phyloP scores from a whole-genome alignment of 2,329 filamentous ascomycete species.

The Dendryphion nanum region DNA sequence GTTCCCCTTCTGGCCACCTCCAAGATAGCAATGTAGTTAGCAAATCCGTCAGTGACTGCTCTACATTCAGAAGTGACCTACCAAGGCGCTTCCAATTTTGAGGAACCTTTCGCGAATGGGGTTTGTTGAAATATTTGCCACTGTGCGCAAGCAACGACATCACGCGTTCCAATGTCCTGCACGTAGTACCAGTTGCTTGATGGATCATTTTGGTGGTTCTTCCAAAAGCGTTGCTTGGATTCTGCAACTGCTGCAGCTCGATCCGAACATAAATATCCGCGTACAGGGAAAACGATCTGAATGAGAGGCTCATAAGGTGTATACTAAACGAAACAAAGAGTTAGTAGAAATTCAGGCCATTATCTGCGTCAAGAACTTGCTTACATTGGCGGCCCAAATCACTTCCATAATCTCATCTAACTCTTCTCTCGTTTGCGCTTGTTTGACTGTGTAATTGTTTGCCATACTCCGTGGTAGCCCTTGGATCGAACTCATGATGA shows the following conservation, averaged over 20 bases:
- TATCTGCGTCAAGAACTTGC: too few species aligned
- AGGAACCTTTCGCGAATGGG: conserved; percentile 29
- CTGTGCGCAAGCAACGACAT: conserved; percentile 29
- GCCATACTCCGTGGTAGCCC: too few species aligned
- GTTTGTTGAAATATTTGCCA: conserved; percentile 29
- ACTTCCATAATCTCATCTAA: conserved; percentile 30
- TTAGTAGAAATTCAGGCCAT: too few species aligned
- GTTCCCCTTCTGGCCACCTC: conserved; percentile 33
- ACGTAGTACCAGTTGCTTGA: conserved; percentile 35
- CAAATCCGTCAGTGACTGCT: too few species aligned
- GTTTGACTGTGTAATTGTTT: conserved; percentile 23
- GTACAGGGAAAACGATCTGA: conserved; percentile 34
- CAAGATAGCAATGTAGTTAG: too few species aligned
- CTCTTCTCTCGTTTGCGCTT: conserved; percentile 26
- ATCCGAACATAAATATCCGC: conserved; percentile 24
- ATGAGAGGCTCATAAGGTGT: conserved; percentile 34
- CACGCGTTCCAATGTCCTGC: conserved; percentile 18
- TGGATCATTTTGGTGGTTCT: conserved; percentile 20
- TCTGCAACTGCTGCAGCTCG: conserved; percentile 25
- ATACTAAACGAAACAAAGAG: too few species aligned
- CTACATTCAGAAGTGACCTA: conserved; percentile 33
- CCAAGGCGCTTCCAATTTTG: conserved; percentile 29
- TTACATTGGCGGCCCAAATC: conserved; percentile 36
- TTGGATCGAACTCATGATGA: too few species aligned
- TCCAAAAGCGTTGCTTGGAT: conserved; percentile 32